A percentile compares a stretch with the other conserved stretches of the same genome.
Conservation (phyloP, 257 asterid genomes). For the Plectranthus barbatus region DNA sequence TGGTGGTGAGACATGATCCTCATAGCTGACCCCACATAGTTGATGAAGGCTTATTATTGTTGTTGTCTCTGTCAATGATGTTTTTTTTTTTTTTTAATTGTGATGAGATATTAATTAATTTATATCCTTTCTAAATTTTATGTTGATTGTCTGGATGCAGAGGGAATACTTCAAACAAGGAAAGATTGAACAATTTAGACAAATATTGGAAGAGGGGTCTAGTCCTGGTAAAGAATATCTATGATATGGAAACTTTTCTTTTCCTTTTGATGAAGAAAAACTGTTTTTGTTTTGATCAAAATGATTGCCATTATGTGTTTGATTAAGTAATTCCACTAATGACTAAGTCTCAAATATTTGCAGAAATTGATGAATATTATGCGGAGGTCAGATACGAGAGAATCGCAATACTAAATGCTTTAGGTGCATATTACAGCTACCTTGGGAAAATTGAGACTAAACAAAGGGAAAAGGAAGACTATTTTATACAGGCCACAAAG, state of each 20-base stretch:
- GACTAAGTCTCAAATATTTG: conserved; percentile 17
- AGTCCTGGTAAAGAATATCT: conserved; percentile 61
- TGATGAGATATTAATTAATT: not conserved
- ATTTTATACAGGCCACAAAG: conserved; percentile 85
- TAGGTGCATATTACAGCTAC: conserved; percentile 95
- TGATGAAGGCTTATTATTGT: not conserved
- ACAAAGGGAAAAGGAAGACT: conserved; percentile 92
- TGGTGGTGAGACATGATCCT: too few species aligned
- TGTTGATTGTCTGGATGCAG: conserved; percentile 37
- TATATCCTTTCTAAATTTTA: not conserved
- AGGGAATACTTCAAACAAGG: conserved; percentile 99
- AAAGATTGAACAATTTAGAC: conserved; percentile 78
- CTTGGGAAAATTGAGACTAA: conserved; percentile 83
- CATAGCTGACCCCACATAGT: not conserved
- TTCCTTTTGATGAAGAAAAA: conserved; percentile 9
- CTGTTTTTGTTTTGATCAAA: conserved; percentile 1
- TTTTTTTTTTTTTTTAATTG: too few species aligned
- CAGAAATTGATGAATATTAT: conserved; percentile 98
- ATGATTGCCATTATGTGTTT: not conserved
- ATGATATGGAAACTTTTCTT: not conserved
- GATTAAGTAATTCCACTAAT: conserved; percentile 8
- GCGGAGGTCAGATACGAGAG: conserved; percentile 96
- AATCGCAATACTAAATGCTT: conserved; percentile 91
- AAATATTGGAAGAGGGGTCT: conserved; percentile 96
- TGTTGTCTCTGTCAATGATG: not conserved